Evolutionary conservation across 2,329 filamentous ascomycete species (phyloP), one percentile per base, ranked within the genome.

Genomic region (Colletotrichum higginsianum): DNA sequence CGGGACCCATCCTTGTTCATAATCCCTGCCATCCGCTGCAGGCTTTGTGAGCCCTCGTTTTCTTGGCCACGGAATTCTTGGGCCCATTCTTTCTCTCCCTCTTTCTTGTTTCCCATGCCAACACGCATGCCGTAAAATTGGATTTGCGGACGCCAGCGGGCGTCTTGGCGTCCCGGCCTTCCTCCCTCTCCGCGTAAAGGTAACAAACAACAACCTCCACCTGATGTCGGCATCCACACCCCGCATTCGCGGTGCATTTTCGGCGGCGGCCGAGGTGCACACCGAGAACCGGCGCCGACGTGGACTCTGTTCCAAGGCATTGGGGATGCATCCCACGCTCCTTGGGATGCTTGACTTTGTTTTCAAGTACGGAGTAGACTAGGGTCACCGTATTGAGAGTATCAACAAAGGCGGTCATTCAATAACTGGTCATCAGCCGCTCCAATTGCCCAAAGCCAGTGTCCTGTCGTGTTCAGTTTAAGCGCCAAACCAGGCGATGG

Each of bases 91-190:
- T 46, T 58, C 21, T 26, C 40, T 16, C 38, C 42, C 35, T 58
- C 5, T 26, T 44, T 16, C 12, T 18, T n/a, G 44, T n/a, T 66
- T 38, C 61, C 62, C 64, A 55, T 38, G 18, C 52, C 30, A 38
- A 15, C 50, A 30, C 30, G 30, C 52, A 70, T 49, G 44, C 67
- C 52, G 53, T 50, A 21, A 44, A 53, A 58, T 46, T 40, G 62
- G 26, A 56, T 58, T 58, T 35, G 57, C 61, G 44, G 52, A 26
- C 58, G 42, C 61, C 66, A 52, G 66, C 52, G 44, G 52, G 5
- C n/a, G 52, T 44, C 61, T 68, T 68, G 66, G 61, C 66, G 44
- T 57, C 21, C 66, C 60, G 66, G 52, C 49, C 66, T 44, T 53
- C 18, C 52, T 47, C 26, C 26, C 18, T 44, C 38, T 30, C 62